phyloP scores from a whole-genome alignment of 1,139 yeast genomes.

The Geotrichum klebahnii region DNA sequence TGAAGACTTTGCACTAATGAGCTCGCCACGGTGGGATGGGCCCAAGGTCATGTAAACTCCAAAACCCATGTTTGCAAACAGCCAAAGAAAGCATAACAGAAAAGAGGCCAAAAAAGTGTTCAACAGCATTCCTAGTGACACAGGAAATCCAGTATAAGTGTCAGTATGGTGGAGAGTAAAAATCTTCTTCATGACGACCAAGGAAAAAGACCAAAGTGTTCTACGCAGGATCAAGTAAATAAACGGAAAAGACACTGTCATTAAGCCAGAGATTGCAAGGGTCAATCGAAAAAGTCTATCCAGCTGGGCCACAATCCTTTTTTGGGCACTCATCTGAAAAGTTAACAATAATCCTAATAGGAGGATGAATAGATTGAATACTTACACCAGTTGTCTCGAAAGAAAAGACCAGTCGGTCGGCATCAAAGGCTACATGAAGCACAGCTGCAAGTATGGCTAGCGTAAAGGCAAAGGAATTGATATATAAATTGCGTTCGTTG shows the following conservation, averaged over 20 bases:
- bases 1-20: slow-evolving; percentile 61
- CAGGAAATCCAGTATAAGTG: slow-evolving; percentile 39
- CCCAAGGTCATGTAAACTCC: slow-evolving; percentile 76
- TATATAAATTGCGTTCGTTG: slow-evolving; percentile 59
- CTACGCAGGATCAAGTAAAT: slow-evolving; percentile 47
- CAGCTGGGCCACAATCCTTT: no score
- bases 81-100: slow-evolving; percentile 52
- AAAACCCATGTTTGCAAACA: slow-evolving; percentile 57
- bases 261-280: slow-evolving; percentile 41
- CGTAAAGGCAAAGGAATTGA: slow-evolving; percentile 44
- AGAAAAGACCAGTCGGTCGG: slow-evolving; percentile 51
- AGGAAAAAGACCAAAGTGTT: slow-evolving; percentile 44
- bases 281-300: no score
- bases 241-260: slow-evolving; percentile 45
- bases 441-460: slow-evolving; percentile 49
- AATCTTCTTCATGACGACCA: slow-evolving; percentile 33
- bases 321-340: no score
- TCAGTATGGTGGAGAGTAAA: slow-evolving; percentile 38
- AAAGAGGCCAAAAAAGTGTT: slow-evolving; percentile 44
- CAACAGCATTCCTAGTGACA: slow-evolving; percentile 42
- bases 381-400: no score
- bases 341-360: no score
- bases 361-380: no score
- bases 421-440: slow-evolving; percentile 55
- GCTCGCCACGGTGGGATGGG: slow-evolving; percentile 69